Percentiles rank a stretch among this genome's conserved stretches.
These are phyloP conservation scores for Fusarium zealandicum DNA, from an alignment of 2,329 filamentous ascomycete species.

Conservation along the genomic window DNA sequence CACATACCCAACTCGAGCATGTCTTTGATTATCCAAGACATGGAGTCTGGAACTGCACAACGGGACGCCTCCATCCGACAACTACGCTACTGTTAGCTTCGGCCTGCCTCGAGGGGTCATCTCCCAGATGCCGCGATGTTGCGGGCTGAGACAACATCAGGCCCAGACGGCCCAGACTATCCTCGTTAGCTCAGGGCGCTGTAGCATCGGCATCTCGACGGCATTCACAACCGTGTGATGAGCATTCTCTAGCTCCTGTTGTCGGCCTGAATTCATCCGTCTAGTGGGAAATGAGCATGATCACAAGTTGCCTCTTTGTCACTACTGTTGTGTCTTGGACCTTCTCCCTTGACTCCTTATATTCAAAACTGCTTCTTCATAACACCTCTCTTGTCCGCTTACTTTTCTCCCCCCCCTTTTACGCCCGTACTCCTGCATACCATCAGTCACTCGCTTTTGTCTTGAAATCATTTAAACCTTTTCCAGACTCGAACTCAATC, in stretches of 20 bases:
- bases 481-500: not conserved
- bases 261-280: too few species aligned
- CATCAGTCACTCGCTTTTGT: slow-evolving; percentile 6
- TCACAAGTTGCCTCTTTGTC: too few species aligned
- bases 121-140: not conserved
- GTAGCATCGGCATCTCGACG: too few species aligned
- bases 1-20: not conserved
- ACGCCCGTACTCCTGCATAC: not conserved
- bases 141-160: not conserved
- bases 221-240: too few species aligned
- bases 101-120: not conserved
- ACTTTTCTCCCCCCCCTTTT: not conserved
- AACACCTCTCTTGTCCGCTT: not conserved
- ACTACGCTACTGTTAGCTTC: not conserved
- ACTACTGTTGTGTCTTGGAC: too few species aligned
- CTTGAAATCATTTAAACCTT: slow-evolving; percentile 9
- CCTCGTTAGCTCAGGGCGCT: not conserved
- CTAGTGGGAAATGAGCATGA: too few species aligned
- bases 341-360: too few species aligned
- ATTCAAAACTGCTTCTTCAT: not conserved
- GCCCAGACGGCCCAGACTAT: not conserved
- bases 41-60: too few species aligned
- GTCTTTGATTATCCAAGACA: slow-evolving; percentile 17
- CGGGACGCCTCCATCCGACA: slow-evolving; percentile 6
- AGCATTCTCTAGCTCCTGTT: too few species aligned